Evolutionary conservation across 164 flowering plant genomes (phyloP).

Genomic region (Vitis vinifera): ASM3070453v1 NC_081806.1:8433001-8433500

Average conservation of each 20-base stretch:
- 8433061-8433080: neutral
- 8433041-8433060: neutral
- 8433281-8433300: conserved; percentile 62
- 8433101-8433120: conserved; percentile 47
- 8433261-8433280: conserved; percentile 67
- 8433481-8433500: conserved; percentile 77
- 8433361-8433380: conserved; percentile 63
- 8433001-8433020: conserved; percentile 30
- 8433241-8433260: conserved; percentile 72
- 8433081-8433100: neutral
- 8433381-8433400: conserved; percentile 67
- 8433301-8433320: conserved; percentile 65
- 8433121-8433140: conserved; percentile 48
- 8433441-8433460: conserved; percentile 63
- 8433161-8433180: conserved; percentile 60
- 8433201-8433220: conserved; percentile 64
- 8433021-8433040: conserved; percentile 70
- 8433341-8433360: conserved; percentile 67
- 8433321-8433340: conserved; percentile 51
- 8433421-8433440: conserved; percentile 58
- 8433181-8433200: conserved; percentile 55
- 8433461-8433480: conserved; percentile 54
- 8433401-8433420: conserved; percentile 54
- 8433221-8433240: conserved; percentile 62
- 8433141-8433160: conserved; percentile 77